These are phyloP conservation scores for Colletotrichum truncatum DNA, from an alignment of 2,329 filamentous ascomycete genomes.

Conservation along the genomic window DNA sequence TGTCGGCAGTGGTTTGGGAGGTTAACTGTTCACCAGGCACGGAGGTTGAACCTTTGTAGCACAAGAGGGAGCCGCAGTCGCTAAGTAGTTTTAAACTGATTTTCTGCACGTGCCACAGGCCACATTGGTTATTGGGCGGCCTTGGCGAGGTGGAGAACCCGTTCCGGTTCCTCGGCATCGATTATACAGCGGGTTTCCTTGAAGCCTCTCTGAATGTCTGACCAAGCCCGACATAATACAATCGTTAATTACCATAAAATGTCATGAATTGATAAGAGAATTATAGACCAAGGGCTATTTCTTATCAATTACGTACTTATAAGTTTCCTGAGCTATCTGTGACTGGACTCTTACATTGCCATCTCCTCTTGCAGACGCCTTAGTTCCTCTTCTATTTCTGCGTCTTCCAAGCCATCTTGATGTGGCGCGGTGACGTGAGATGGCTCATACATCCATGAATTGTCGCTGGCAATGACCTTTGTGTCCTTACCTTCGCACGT, in stretches of 20 bases:
- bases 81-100: neutral
- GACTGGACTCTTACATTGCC: too few relatives aligned
- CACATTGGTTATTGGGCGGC: neutral
- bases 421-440: too few relatives aligned
- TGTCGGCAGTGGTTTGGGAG: neutral
- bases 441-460: too few relatives aligned
- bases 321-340: too few relatives aligned
- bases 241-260: neutral
- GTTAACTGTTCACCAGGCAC: neutral
- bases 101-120: neutral
- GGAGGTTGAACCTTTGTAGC: neutral
- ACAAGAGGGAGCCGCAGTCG: neutral
- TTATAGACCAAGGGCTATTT: too few relatives aligned
- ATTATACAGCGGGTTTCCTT: neutral
- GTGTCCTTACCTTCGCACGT: neutral
- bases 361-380: too few relatives aligned
- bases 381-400: too few relatives aligned
- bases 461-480: neutral
- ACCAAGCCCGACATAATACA: neutral
- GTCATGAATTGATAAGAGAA: too few relatives aligned
- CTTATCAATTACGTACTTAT: too few relatives aligned
- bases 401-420: too few relatives aligned
- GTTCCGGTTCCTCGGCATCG: slow-evolving; percentile 7
- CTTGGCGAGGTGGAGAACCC: neutral
- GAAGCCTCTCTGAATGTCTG: neutral